Percentiles rank a stretch among this genome's conserved stretches.
Conservation (phyloP, 2,329 filamentous ascomycete genomes). For the Penicillium sp. region DNA sequence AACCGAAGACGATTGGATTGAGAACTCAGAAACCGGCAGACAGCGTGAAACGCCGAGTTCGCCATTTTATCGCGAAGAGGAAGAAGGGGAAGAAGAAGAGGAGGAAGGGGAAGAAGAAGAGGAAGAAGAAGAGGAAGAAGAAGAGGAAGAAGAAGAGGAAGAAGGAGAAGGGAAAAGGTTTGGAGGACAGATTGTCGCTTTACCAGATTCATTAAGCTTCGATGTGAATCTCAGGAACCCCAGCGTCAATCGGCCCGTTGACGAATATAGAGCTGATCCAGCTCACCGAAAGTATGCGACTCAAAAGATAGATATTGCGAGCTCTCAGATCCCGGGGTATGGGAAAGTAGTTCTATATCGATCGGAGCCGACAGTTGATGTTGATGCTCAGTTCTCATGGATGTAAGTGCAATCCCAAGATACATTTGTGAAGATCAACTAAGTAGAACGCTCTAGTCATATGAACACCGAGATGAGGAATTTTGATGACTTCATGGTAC, state of each 20-base stretch:
- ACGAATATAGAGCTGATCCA: neutral
- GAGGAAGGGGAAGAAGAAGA: neutral
- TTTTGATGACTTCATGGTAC: neutral
- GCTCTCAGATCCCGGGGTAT: conserved; percentile 5
- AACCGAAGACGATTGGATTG: too few relatives aligned
- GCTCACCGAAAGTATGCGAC: neutral
- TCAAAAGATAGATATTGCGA: neutral
- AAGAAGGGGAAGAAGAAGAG: too few relatives aligned
- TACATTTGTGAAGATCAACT: neutral
- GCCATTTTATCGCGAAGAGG: too few relatives aligned
- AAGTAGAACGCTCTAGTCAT: neutral
- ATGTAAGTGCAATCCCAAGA: conserved; percentile 1
- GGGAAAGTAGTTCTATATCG: conserved; percentile 5
- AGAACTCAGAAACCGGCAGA: too few relatives aligned
- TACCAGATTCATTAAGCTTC: neutral
- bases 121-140: neutral
- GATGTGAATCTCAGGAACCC: neutral
- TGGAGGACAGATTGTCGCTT: neutral
- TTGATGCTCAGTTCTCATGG: conserved; percentile 7
- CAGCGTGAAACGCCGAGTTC: too few relatives aligned
- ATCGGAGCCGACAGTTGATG: neutral
- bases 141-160: too few relatives aligned
- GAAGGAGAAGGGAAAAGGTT: too few relatives aligned
- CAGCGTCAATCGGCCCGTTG: neutral
- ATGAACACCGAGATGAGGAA: neutral